Evolutionary conservation across 805 yeast genomes (phyloP).

Genomic region (Saturnispora dispora): DNA sequence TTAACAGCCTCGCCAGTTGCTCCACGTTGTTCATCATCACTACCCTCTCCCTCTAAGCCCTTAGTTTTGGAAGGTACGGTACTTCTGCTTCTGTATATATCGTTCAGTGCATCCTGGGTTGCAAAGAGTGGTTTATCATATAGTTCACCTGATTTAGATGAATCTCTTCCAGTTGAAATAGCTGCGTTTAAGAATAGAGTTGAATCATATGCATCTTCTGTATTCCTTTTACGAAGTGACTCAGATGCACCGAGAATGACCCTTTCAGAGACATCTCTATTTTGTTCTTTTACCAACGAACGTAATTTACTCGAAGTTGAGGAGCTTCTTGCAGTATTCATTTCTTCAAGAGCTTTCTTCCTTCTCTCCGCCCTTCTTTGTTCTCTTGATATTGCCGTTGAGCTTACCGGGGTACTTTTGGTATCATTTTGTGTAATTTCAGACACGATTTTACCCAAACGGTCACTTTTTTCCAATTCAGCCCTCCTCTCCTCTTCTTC

Average conservation of each 20-base stretch:
- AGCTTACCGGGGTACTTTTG: constrained; percentile 9
- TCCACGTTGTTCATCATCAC: constrained; percentile 16
- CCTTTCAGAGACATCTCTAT: constrained; percentile 47
- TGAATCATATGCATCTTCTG: constrained; percentile 45
- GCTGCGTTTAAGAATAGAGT: constrained; percentile 42
- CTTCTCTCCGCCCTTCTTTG: constrained; percentile 36
- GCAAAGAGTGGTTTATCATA: constrained; percentile 53
- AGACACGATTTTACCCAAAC: constrained; percentile 40
- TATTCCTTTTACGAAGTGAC: constrained; percentile 14
- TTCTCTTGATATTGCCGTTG: constrained; percentile 29
- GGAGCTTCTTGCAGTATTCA: constrained; percentile 33
- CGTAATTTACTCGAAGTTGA: constrained; percentile 36
- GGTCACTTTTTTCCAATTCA: constrained; percentile 39
- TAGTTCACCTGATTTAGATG: constrained; percentile 36
- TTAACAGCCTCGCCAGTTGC: constrained; percentile 27
- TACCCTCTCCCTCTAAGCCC: constrained; percentile 18
- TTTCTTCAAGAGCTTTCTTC: constrained; percentile 38
- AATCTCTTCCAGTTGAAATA: constrained; percentile 28
- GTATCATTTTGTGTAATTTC: constrained; percentile 27
- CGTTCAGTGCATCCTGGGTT: constrained; percentile 41
- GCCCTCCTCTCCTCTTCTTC: constrained; percentile 35
- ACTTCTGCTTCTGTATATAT: constrained; percentile 38
- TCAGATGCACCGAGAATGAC: constrained; percentile 40
- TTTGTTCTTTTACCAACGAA: constrained; percentile 34
- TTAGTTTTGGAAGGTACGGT: constrained; percentile 18